phyloP scores from a whole-genome alignment of 148 eudicot genomes.

The Salicornia ramosissima region DNA sequence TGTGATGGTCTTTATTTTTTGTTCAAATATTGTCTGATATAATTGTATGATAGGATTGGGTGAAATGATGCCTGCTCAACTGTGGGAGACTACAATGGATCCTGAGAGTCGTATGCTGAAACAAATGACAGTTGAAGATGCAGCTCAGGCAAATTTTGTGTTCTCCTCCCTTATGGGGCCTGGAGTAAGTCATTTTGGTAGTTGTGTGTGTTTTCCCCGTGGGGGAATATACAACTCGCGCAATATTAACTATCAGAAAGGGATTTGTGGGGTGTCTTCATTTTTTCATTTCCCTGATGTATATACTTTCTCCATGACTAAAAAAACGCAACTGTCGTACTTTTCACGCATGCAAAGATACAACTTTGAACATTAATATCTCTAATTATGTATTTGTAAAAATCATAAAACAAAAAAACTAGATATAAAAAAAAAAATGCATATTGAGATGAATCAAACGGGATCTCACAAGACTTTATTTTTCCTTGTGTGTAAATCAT shows the following conservation, averaged over 20 bases:
- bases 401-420: too few species aligned
- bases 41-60: constrained; percentile 61
- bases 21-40: background rate
- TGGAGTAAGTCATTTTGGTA: constrained; percentile 48
- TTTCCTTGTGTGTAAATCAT: too few species aligned
- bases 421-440: too few species aligned
- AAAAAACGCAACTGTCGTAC: too few species aligned
- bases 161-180: constrained; percentile 96
- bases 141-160: constrained; percentile 80
- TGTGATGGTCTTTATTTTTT: background rate
- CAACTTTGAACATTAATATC: too few species aligned
- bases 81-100: constrained; percentile 92
- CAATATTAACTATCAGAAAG: background rate
- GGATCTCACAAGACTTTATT: too few species aligned
- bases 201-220: background rate
- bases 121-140: constrained; percentile 79
- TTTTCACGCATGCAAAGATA: too few species aligned
- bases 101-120: constrained; percentile 80
- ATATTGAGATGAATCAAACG: too few species aligned
- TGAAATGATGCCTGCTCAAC: constrained; percentile 94
- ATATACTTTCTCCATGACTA: too few species aligned
- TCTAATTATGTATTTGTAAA: too few species aligned
- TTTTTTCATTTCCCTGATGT: too few species aligned
- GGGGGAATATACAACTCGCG: background rate
- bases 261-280: too few species aligned